These are phyloP conservation scores for Acaromyces ingoldii DNA, from an alignment of 1,284 basidiomycete genomes.

Conservation along the genomic window DNA sequence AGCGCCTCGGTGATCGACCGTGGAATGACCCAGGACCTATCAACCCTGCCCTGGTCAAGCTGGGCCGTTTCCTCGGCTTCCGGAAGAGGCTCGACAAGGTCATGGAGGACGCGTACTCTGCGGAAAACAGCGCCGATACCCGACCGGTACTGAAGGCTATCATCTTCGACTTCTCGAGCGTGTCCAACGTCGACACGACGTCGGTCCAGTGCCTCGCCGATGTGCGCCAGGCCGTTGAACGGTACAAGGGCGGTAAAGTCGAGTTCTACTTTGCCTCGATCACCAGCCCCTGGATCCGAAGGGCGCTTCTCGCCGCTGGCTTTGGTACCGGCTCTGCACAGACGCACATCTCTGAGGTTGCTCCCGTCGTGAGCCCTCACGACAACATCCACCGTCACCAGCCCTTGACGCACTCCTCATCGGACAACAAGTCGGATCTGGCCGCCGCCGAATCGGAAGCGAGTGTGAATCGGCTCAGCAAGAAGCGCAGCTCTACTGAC, in stretches of 20 bases:
- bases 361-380: conserved; percentile 54
- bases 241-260: conserved; percentile 74
- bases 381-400: conserved; percentile 7
- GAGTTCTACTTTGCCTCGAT: conserved; percentile 84
- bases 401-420: conserved; percentile 11
- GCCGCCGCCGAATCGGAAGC: conserved; percentile 5
- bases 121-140: conserved; percentile 52
- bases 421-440: conserved; percentile 3
- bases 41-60: conserved; percentile 30
- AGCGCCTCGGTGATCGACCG: conserved; percentile 62
- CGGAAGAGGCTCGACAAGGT: conserved; percentile 28
- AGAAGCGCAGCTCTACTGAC: conserved; percentile 13
- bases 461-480: no score
- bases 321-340: conserved; percentile 29
- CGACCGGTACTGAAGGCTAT: conserved; percentile 71
- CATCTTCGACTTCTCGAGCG: conserved; percentile 82
- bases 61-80: conserved; percentile 23
- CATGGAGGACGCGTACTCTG: not conserved
- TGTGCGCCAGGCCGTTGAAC: conserved; percentile 75
- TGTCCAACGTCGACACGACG: conserved; percentile 66
- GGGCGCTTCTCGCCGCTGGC: conserved; percentile 38
- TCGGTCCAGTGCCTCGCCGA: conserved; percentile 87
- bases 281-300: conserved; percentile 85
- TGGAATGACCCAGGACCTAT: conserved; percentile 80
- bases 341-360: conserved; percentile 25